Percentiles rank a stretch among this genome's conserved stretches.
These are phyloP conservation scores for Botryotinia globosa DNA, from an alignment of 2,329 filamentous ascomycete species.

Conservation along the genomic window DNA sequence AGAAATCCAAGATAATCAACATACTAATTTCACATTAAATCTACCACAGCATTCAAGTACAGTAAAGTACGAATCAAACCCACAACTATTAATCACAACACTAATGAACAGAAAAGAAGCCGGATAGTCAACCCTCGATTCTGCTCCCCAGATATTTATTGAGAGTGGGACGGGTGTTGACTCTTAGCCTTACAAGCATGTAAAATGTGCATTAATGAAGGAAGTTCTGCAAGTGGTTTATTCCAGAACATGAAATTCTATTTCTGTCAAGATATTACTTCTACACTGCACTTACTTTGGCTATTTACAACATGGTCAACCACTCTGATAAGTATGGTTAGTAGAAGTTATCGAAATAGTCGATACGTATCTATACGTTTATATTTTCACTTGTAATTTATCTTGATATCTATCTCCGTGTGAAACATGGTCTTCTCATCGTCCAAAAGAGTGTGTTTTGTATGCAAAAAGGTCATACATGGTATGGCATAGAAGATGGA, in stretches of 20 bases:
- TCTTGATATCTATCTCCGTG: no score
- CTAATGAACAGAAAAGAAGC: neutral
- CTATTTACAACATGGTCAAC: no score
- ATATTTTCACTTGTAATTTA: no score
- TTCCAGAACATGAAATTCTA: neutral
- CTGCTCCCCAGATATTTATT: neutral
- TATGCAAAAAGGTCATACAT: no score
- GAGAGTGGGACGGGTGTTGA: rapidly evolving
- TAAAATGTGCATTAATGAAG: rapidly evolving
- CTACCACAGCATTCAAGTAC: neutral
- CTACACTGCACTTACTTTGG: neutral
- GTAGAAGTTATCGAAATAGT: no score
- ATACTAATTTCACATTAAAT: neutral
- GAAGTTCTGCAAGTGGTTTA: neutral
- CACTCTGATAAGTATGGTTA: no score
- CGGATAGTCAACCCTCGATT: neutral
- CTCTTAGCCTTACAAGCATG: rapidly evolving
- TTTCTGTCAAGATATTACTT: rapidly evolving
- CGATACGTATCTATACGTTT: no score
- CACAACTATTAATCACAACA: neutral
- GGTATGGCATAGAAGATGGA: no score
- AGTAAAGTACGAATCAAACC: rapidly evolving
- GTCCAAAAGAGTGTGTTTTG: no score
- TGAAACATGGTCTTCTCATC: no score
- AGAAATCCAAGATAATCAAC: neutral